phyloP scores from a whole-genome alignment of 305 asterid genomes.

The Striga hermonthica region DNA sequence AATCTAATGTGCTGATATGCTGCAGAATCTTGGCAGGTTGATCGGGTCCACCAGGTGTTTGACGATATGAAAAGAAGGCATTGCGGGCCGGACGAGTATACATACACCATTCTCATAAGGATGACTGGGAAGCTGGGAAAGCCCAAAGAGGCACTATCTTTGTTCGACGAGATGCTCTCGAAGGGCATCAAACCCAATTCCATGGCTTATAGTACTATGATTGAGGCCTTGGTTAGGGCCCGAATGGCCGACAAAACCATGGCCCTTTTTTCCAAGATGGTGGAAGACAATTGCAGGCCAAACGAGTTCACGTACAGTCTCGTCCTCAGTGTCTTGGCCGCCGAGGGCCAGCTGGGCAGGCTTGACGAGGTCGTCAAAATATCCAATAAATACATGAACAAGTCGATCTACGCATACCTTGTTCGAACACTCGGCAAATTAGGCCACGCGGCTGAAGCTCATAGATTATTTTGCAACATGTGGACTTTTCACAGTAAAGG shows the following conservation, averaged over 20 bases:
- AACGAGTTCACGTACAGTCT: constrained; percentile 84
- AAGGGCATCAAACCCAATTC: constrained; percentile 68
- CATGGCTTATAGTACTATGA: constrained; percentile 77
- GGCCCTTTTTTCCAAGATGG: constrained; percentile 77
- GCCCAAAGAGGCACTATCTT: constrained; percentile 54
- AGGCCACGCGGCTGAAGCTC: constrained; percentile 89
- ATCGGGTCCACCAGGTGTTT: constrained; percentile 57
- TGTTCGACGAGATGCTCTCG: constrained; percentile 78
- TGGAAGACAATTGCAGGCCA: constrained; percentile 79
- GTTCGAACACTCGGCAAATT: constrained; percentile 69
- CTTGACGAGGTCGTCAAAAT: constrained; percentile 77
- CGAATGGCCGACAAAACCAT: constrained; percentile 60
- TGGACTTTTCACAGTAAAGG: constrained; percentile 89
- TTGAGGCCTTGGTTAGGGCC: constrained; percentile 67
- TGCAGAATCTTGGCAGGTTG: constrained; percentile 77
- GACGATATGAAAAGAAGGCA: constrained; percentile 79
- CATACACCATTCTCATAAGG: constrained; percentile 79
- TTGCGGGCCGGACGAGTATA: constrained; percentile 79
- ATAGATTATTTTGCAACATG: constrained; percentile 83
- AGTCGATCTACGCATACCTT: constrained; percentile 73
- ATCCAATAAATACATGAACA: constrained; percentile 77
- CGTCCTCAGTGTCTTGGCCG: constrained; percentile 61
- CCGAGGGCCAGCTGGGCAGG: constrained; percentile 76
- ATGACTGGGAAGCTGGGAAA: constrained; percentile 74
- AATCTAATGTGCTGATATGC: constrained; percentile 61